Evolutionary conservation across 1,284 basidiomycete species (phyloP).

Genomic region (Ganoderma lingzhi): DNA sequence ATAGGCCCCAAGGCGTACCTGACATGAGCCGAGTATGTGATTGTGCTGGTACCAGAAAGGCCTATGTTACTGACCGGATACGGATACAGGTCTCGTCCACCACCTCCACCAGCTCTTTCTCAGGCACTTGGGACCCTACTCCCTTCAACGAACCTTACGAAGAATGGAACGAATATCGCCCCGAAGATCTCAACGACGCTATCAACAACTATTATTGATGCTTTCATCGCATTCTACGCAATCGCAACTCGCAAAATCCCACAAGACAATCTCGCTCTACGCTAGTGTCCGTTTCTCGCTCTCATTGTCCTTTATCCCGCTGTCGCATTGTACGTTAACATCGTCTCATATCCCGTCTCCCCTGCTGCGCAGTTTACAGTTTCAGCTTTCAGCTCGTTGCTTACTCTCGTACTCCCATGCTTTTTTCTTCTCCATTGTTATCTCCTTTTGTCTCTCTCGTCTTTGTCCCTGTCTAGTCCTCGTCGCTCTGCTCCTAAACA

Average conservation of each 20-base stretch:
- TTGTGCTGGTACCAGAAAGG: not conserved
- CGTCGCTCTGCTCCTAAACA: not conserved
- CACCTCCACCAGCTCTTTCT: slow-evolving; percentile 25
- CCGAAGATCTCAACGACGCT: slow-evolving; percentile 24
- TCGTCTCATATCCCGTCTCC: not conserved
- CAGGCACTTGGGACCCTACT: slow-evolving; percentile 28
- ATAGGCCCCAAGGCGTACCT: slow-evolving; percentile 7
- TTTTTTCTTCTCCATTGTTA: slow-evolving; percentile 3
- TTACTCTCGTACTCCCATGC: slow-evolving; percentile 3
- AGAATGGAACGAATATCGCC: slow-evolving; percentile 27
- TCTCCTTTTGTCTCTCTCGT: slow-evolving; percentile 4
- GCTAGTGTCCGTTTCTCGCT: slow-evolving; percentile 1
- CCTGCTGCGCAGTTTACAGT: not conserved
- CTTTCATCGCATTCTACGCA: slow-evolving; percentile 18
- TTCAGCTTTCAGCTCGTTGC: not conserved
- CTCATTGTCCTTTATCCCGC: slow-evolving; percentile 13
- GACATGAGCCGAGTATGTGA: slow-evolving; percentile 18
- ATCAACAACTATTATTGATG: slow-evolving; percentile 26
- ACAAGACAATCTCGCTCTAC: not conserved
- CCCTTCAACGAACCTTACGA: slow-evolving; percentile 17
- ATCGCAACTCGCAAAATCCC: slow-evolving; percentile 5
- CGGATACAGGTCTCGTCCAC: slow-evolving; percentile 5
- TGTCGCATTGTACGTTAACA: slow-evolving; percentile 12
- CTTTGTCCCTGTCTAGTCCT: slow-evolving; percentile 2
- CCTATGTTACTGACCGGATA: too few relatives aligned